Evolutionary conservation across 805 yeast genomes (phyloP).

Genomic region (Hanseniaspora thailandica): DNA sequence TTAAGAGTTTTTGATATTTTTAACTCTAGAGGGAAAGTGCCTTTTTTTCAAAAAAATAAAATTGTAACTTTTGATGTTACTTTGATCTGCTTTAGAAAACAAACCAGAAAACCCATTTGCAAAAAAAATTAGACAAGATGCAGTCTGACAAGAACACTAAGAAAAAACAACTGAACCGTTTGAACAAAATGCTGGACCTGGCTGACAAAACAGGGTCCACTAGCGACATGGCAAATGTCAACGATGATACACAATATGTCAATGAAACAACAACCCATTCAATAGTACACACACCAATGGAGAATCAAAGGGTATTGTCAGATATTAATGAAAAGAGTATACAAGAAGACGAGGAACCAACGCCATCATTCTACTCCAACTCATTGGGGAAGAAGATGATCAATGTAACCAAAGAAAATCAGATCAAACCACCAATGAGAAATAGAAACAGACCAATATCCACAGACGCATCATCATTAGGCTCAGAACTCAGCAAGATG

Average conservation of each 20-base stretch:
- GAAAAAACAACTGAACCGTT: not conserved
- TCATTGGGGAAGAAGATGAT: slow-evolving; percentile 21
- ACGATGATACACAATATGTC: not conserved
- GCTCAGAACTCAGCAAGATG: not conserved
- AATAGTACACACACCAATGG: slow-evolving; percentile 12
- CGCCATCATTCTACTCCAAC: slow-evolving; percentile 24
- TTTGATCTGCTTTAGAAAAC: not conserved
- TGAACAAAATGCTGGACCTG: slow-evolving; percentile 11
- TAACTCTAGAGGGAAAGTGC: too few relatives aligned
- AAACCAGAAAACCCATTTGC: not conserved
- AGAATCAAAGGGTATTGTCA: not conserved
- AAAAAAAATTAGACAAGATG: not conserved
- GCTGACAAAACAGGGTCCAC: slow-evolving; percentile 14
- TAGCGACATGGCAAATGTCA: slow-evolving; percentile 7
- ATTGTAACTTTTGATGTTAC: too few relatives aligned
- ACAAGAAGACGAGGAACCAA: slow-evolving; percentile 18
- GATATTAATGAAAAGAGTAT: slow-evolving; percentile 5
- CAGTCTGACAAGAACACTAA: not conserved
- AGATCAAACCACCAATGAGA: slow-evolving; percentile 28
- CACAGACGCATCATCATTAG: slow-evolving; percentile 17
- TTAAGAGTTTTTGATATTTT: too few relatives aligned
- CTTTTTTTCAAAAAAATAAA: too few relatives aligned
- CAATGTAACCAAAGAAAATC: slow-evolving; percentile 17
- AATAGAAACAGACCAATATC: slow-evolving; percentile 27
- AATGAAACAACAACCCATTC: not conserved